These are phyloP conservation scores for Alternaria burnsii DNA, from an alignment of 2,329 filamentous ascomycete species.

Conservation along the genomic window DNA sequence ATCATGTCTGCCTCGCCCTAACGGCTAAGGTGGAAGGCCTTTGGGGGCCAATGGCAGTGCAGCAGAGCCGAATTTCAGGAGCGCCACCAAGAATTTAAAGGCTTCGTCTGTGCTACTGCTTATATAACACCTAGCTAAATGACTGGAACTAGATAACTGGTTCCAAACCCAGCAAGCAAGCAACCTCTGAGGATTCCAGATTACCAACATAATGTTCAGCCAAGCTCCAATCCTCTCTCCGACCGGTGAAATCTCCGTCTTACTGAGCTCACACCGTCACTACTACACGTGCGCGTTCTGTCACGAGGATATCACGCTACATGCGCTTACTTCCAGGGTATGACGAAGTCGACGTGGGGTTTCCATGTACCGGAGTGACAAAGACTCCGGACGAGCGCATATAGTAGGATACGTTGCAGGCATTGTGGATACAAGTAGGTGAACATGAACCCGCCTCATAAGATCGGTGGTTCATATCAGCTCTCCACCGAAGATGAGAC, in stretches of 20 bases:
- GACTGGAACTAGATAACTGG: neutral
- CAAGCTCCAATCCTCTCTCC: neutral
- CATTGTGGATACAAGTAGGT: neutral
- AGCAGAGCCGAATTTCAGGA: constrained; percentile 8
- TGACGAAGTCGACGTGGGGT: neutral
- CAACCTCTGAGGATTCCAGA: neutral
- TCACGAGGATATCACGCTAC: neutral
- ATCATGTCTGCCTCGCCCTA: constrained; percentile 24
- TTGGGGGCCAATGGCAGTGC: constrained; percentile 18
- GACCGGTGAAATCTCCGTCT: constrained; percentile 12
- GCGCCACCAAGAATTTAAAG: constrained; percentile 7
- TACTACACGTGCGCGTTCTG: neutral
- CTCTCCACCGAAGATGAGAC: neutral
- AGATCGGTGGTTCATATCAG: neutral
- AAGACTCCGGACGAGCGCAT: neutral
- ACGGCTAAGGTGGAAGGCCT: constrained; percentile 1
- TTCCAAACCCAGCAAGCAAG: neutral
- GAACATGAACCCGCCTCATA: neutral
- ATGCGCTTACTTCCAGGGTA: neutral
- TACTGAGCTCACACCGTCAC: constrained; percentile 8
- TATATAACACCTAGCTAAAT: constrained; percentile 1
- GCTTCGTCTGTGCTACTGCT: constrained; percentile 10
- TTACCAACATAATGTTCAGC: neutral
- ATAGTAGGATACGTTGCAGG: neutral
- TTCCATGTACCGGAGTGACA: neutral